These are phyloP conservation scores for Knufia petricola DNA, from an alignment of 2,329 filamentous ascomycete genomes.

Conservation along the genomic window DNA sequence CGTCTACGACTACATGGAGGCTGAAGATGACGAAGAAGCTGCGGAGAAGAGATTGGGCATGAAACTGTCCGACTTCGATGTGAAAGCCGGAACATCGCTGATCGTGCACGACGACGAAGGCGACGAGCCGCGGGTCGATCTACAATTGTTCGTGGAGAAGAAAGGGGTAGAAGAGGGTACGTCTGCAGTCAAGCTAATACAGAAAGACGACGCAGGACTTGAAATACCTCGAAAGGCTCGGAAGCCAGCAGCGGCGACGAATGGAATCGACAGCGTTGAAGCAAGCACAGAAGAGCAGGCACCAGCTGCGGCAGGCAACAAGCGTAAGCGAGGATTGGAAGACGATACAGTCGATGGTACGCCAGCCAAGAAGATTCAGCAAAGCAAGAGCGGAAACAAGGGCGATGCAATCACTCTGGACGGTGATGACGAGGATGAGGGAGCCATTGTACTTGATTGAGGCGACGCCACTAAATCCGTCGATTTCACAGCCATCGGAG, in stretches of 20 bases:
- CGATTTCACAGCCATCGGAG: no score
- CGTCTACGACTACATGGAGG: conserved; percentile 74
- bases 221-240: conserved; percentile 42
- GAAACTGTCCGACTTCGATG: conserved; percentile 66
- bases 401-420: conserved; percentile 15
- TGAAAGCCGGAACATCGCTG: conserved; percentile 64
- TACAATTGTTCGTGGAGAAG: conserved; percentile 51
- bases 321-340: conserved; percentile 17
- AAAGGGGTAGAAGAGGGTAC: conserved; percentile 27
- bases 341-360: conserved; percentile 14
- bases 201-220: conserved; percentile 26
- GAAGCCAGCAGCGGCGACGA: conserved; percentile 16
- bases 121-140: conserved; percentile 58
- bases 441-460: conserved; percentile 18
- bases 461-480: background rate
- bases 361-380: conserved; percentile 19
- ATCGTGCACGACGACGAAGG: conserved; percentile 68
- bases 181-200: conserved; percentile 32
- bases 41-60: conserved; percentile 35
- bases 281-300: conserved; percentile 27
- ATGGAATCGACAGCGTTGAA: conserved; percentile 31
- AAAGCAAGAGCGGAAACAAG: conserved; percentile 5
- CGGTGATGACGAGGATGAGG: conserved; percentile 13
- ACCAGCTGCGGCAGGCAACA: conserved; percentile 7
- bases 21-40: conserved; percentile 65